Percentiles rank a stretch among this genome's conserved stretches.
phyloP scores from a whole-genome alignment of 768 basidiomycete species.

The Pleurotus tuoliensis region DNA sequence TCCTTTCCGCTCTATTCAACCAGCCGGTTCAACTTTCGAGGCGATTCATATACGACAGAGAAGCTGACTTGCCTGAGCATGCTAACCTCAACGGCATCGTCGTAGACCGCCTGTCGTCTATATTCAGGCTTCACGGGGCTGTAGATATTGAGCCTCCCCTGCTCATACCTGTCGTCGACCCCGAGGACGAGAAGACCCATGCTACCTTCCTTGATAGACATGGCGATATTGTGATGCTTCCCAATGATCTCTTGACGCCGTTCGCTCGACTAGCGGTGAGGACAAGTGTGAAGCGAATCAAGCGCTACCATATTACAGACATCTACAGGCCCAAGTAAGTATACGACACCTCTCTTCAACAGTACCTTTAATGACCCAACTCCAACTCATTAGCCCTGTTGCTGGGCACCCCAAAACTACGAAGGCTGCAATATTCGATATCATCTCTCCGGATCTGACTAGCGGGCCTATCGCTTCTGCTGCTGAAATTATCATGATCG shows the following conservation, averaged over 20 bases:
- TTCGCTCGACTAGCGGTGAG: slow-evolving; percentile 84
- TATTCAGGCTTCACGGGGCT: slow-evolving; percentile 89
- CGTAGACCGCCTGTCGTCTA: slow-evolving; percentile 66
- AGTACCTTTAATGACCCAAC: slow-evolving; percentile 6
- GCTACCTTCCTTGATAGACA: slow-evolving; percentile 78
- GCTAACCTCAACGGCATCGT: slow-evolving; percentile 70
- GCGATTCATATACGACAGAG: slow-evolving; percentile 70
- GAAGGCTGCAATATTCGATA: slow-evolving; percentile 80
- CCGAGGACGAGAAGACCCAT: slow-evolving; percentile 59
- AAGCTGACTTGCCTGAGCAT: slow-evolving; percentile 65
- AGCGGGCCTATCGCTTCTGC: slow-evolving; percentile 64
- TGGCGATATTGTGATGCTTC: slow-evolving; percentile 71
- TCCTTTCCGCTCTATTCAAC: slow-evolving; percentile 75
- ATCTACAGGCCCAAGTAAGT: slow-evolving; percentile 66
- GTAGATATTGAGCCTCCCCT: slow-evolving; percentile 83
- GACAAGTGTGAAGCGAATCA: slow-evolving; percentile 63
- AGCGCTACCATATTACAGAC: slow-evolving; percentile 77
- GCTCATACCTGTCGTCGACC: slow-evolving; percentile 67
- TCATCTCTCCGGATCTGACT: slow-evolving; percentile 70
- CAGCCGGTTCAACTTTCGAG: slow-evolving; percentile 63
- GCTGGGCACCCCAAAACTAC: slow-evolving; percentile 70
- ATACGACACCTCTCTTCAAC: not conserved
- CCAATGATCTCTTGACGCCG: slow-evolving; percentile 67
- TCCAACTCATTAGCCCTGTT: slow-evolving; percentile 38
- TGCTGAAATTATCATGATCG: slow-evolving; percentile 70